Base-by-base conservation (phyloP, 1,284 basidiomycete species). In the Sphaerobolus stellatus region DNA sequence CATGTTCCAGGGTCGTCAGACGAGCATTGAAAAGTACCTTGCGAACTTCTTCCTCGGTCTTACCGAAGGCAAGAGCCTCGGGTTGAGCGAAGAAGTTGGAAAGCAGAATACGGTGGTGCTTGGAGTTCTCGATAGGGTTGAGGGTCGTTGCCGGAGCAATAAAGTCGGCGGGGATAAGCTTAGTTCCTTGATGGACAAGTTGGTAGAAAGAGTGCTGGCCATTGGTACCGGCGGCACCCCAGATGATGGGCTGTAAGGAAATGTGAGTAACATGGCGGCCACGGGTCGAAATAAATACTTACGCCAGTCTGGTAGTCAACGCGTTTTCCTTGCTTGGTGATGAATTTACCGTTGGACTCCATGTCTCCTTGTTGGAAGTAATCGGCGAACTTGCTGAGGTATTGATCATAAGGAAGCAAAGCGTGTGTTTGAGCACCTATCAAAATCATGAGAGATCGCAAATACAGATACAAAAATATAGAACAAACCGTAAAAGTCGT, bases 341-440 rank as follows among this genome's bases (percentile, higher is more conserved):
- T 82, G 58, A 85, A 92, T 79, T 99, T 99, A 59, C 96, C 96
- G 73, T 99, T 98, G 22, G 94, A 97, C 76, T 99, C 96, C 96
- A 99, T 99, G 74, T 99, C 96, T 45, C 95, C 95, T 78, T 99
- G 96, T 74, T 99, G 96, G 91, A 99, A 99, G 81, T 99, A 99
- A 75, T 98, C 96, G 54, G 96, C 96, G 68, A 99, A 99, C 74
- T 97, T 97, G 83, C 97, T 92, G 64, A 99, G 78, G 76, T 99
- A 99, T 72, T 99, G 96, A 74, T 99, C 97, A 69, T 99, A 99
- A 4, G 96, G 95, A 30, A 99, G 80, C 46, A 99, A 82, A 6
- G 90, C 93, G 66, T 98, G 93, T 1, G 96, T 98, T 76, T 98
- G 94, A 38, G 95, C 79, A 60, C 90, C 82, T 54, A 31, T 40